A percentile compares a stretch with the other conserved stretches of the same genome.
Conservation (phyloP, 768 basidiomycete species). For the Sistotremastrum suecicum region DNA sequence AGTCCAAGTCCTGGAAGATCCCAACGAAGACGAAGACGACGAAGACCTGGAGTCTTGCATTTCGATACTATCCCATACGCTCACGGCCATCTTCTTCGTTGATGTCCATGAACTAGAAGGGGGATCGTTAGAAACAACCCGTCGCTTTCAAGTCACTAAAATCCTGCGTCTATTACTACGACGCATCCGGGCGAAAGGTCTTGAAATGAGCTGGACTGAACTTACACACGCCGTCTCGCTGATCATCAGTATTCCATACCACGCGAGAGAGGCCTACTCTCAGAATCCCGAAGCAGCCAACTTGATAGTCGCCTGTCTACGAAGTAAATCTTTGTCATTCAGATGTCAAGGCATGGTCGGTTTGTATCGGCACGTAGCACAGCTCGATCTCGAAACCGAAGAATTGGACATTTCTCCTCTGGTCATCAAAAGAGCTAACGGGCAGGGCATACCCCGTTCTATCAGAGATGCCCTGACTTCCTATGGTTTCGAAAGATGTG, state of each 20-base stretch:
- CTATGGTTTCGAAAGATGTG: slow-evolving; percentile 35
- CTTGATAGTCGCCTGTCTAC: slow-evolving; percentile 42
- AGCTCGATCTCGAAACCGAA: slow-evolving; percentile 18
- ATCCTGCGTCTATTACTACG: slow-evolving; percentile 28
- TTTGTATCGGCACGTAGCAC: slow-evolving; percentile 30
- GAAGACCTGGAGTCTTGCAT: slow-evolving; percentile 36
- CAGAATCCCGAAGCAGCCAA: slow-evolving; percentile 27
- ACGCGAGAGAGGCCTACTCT: slow-evolving; percentile 31
- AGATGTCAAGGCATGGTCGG: slow-evolving; percentile 39
- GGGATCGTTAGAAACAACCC: slow-evolving; percentile 8
- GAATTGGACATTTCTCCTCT: slow-evolving; percentile 32
- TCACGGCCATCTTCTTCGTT: slow-evolving; percentile 29
- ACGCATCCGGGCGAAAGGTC: slow-evolving; percentile 25
- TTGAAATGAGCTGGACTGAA: slow-evolving; percentile 28
- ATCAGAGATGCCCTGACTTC: slow-evolving; percentile 30
- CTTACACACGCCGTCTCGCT: slow-evolving; percentile 36
- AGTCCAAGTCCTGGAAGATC: slow-evolving; percentile 30
- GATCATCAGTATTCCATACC: slow-evolving; percentile 26
- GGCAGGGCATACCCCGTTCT: slow-evolving; percentile 29
- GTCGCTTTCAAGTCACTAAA: slow-evolving; percentile 24
- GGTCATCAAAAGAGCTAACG: slow-evolving; percentile 27
- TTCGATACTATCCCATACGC: slow-evolving; percentile 36
- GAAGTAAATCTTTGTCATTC: slow-evolving; percentile 38
- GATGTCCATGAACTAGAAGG: slow-evolving; percentile 6
- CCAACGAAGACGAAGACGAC: slow-evolving; percentile 38